Conservation (phyloP, 1,139 yeast species). For the Wickerhamiella pararugosa region DNA sequence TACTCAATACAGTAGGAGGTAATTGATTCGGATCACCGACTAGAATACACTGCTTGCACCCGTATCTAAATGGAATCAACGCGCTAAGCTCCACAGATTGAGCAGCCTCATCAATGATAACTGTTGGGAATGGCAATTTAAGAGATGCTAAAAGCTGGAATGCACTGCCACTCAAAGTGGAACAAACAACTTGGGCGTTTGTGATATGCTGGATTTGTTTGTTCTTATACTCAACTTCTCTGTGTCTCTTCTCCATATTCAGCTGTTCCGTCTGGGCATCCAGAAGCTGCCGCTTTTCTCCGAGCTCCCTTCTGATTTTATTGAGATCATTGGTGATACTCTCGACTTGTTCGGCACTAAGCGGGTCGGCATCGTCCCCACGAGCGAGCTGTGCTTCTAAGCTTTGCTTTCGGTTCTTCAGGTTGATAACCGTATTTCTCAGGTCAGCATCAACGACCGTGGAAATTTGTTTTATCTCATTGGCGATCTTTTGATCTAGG, state of each 20-base stretch:
- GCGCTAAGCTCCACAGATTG: constrained; percentile 93
- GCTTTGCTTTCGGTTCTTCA: constrained; percentile 15
- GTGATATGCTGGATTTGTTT: constrained; percentile 57
- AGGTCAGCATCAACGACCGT: constrained; percentile 9
- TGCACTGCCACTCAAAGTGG: constrained; percentile 91
- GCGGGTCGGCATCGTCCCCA: constrained; percentile 12
- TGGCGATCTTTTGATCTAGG: constrained; percentile 73
- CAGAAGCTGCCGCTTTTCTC: constrained; percentile 26
- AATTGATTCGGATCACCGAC: constrained; percentile 98
- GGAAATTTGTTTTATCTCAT: constrained; percentile 29
- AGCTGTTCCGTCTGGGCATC: constrained; percentile 61
- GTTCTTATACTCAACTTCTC: constrained; percentile 65
- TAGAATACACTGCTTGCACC: constrained; percentile 84
- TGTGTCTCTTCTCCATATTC: constrained; percentile 32
- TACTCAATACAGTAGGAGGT: constrained; percentile 96
- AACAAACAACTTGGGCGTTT: constrained; percentile 77
- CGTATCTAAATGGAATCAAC: constrained; percentile 83
- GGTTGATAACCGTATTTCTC: constrained; percentile 20
- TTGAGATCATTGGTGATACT: constrained; percentile 18
- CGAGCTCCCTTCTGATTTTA: constrained; percentile 31
- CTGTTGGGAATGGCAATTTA: constrained; percentile 76
- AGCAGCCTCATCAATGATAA: constrained; percentile 94
- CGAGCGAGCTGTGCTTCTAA: constrained; percentile 9
- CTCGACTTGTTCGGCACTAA: constrained; percentile 8
- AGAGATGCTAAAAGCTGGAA: constrained; percentile 68